These are phyloP conservation scores for Chimonanthus praecox DNA, from an alignment of 164 flowering plant species.

Conservation along the genomic window DNA sequence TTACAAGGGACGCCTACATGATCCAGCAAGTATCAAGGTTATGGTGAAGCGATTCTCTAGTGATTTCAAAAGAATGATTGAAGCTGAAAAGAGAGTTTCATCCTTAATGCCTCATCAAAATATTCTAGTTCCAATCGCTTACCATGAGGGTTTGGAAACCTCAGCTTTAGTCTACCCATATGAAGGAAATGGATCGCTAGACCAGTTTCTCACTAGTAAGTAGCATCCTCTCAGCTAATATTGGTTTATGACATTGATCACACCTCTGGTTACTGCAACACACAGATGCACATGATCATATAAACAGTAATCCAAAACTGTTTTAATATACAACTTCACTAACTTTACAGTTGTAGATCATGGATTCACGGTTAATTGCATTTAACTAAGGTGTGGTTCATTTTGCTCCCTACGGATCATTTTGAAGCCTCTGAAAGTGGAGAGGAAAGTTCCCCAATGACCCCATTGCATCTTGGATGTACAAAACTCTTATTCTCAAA, in stretches of 20 bases:
- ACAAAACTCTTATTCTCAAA: too few species aligned
- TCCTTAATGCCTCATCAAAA: constrained; percentile 25
- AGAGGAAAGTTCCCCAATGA: too few species aligned
- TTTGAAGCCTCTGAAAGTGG: neutral
- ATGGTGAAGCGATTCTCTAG: constrained; percentile 21
- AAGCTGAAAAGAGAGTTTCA: constrained; percentile 35
- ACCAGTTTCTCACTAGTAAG: constrained; percentile 22
- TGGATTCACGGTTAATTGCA: neutral
- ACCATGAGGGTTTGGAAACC: constrained; percentile 20
- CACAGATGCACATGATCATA: too few species aligned
- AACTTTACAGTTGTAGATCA: too few species aligned
- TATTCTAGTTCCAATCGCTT: constrained; percentile 21
- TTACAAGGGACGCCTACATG: constrained; percentile 14
- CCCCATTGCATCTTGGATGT: too few species aligned
- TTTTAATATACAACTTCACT: neutral
- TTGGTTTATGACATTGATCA: neutral
- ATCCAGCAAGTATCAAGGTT: constrained; percentile 3
- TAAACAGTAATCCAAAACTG: too few species aligned
- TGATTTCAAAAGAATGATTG: constrained; percentile 12
- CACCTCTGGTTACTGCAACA: neutral
- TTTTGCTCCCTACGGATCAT: neutral
- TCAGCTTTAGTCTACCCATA: constrained; percentile 23
- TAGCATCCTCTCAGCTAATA: too few species aligned
- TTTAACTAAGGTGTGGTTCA: neutral
- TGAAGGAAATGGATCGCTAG: constrained; percentile 16